Evolutionary conservation across 2,329 filamentous ascomycete genomes (phyloP).

Genomic region (Fusarium sp.): DNA sequence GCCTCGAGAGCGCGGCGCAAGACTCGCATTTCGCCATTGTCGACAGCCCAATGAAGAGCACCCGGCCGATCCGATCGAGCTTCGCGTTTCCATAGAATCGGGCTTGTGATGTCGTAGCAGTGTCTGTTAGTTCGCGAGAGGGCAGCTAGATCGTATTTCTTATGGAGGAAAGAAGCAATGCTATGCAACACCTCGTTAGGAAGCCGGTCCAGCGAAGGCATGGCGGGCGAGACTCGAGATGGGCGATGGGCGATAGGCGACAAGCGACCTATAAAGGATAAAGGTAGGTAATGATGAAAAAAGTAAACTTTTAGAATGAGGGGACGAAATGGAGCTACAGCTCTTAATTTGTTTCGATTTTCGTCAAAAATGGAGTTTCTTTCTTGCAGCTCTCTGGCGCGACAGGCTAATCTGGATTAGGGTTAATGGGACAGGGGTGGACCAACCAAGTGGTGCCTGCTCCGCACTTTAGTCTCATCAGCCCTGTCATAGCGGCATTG

Average conservation of each 20-base stretch:
- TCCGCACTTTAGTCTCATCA: slow-evolving; percentile 26
- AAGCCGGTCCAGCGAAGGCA: slow-evolving; percentile 50
- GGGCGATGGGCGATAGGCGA: slow-evolving; percentile 13
- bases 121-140: slow-evolving; percentile 43
- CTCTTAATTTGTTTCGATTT: slow-evolving; percentile 16
- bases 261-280: slow-evolving; percentile 13
- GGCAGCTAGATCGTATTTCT: slow-evolving; percentile 47
- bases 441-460: slow-evolving; percentile 25
- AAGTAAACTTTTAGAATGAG: slow-evolving; percentile 22
- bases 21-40: slow-evolving; percentile 39
- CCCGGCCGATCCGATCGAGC: slow-evolving; percentile 45
- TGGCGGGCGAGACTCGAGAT: slow-evolving; percentile 28
- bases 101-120: slow-evolving; percentile 45
- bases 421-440: not conserved
- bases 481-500: slow-evolving; percentile 16
- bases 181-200: slow-evolving; percentile 48
- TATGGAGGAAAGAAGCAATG: slow-evolving; percentile 44
- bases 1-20: slow-evolving; percentile 45
- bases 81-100: slow-evolving; percentile 48
- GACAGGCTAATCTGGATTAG: not conserved
- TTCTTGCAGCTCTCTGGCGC: slow-evolving; percentile 20
- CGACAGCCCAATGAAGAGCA: slow-evolving; percentile 47
- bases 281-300: slow-evolving; percentile 4
- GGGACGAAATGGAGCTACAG: slow-evolving; percentile 33
- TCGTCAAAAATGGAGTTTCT: slow-evolving; percentile 11